Evolutionary conservation across 441 rosid genomes (phyloP), one percentile per base, ranked within the genome.

Genomic region (Croton laevigatus): DNA sequence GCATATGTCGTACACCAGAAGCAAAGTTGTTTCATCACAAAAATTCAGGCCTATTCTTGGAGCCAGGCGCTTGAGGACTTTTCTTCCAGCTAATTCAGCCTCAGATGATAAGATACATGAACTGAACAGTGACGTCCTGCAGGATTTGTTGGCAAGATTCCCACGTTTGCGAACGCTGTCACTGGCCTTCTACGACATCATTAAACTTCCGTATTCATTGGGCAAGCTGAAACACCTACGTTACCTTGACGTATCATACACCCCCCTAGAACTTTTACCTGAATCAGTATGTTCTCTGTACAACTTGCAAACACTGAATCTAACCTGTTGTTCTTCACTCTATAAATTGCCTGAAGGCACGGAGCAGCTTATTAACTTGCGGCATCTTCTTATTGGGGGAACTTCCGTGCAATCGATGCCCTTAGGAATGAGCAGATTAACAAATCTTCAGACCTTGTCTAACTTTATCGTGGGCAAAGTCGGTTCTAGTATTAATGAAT

Each of bases 401-500:
- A 66, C 69, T 10, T 27, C 17, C 10, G 34, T 79, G 46, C 51
- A 38, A 48, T 46, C 51, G 48, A 72, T 69, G 75, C 77, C 79
- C 1, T 11, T 12, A 19, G 60, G 53, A 23, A 67, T 79, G 46
- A 60, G 64, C 13, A 75, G n/a, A 59, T 17, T 75, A 40, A 72
- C 58, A 19, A 46, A 68, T 55, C 71, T 75, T n/a, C 76, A 48
- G 32, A 71, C 11, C 7, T 42, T 72, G 49, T 55, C 74, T 0
- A 23, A 68, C 45, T 79, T 68, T 6, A 42, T 69, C 34, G 61
- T 79, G 59, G 62, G 72, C 71, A 53, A 67, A 5, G 27, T 45
- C 12, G 76, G 81, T 34, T 54, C 66, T 19, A 14, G 19, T 23
- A 67, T 78, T 51, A 38, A 55, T 34, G 75, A 75, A 65, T 59